Conservation (phyloP, 2,329 filamentous ascomycete species). For the Beauveria australis region DNA sequence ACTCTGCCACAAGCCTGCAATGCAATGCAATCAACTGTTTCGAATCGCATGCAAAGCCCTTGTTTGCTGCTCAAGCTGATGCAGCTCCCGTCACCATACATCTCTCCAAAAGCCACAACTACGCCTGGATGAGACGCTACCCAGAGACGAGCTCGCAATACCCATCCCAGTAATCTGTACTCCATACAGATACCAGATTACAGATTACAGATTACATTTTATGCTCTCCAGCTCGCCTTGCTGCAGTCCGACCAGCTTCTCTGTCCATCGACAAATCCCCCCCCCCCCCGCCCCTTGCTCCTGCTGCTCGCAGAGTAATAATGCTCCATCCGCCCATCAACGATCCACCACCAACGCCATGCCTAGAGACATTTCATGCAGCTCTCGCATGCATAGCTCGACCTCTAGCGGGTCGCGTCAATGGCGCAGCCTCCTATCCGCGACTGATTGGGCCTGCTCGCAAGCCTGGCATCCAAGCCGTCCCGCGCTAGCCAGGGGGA, state of each 20-base stretch:
- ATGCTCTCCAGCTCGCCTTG: neutral
- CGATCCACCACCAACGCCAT: constrained; percentile 8
- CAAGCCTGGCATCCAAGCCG: neutral
- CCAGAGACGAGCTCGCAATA: neutral
- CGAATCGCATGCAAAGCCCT: neutral
- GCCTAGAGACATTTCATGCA: constrained; percentile 10
- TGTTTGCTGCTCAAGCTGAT: constrained; percentile 1
- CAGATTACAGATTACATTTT: no score
- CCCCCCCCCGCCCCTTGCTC: neutral
- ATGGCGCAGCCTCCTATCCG: neutral
- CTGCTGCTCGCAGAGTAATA: constrained; percentile 1
- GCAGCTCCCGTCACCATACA: neutral
- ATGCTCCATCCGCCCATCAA: neutral
- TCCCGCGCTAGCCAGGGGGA: constrained; percentile 5
- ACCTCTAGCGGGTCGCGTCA: constrained; percentile 4
- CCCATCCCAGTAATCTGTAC: neutral
- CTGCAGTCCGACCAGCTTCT: neutral
- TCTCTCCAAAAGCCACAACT: constrained; percentile 7
- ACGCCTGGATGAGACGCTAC: neutral
- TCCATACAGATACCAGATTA: no score
- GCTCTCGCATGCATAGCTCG: constrained; percentile 8
- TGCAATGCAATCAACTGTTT: neutral
- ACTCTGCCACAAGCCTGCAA: neutral
- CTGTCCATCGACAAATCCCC: neutral
- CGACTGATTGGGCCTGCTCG: constrained; percentile 6